Evolutionary conservation across 1,284 basidiomycete species (phyloP), one percentile per base, ranked within the genome.

Genomic region (Grifola frondosa): DNA sequence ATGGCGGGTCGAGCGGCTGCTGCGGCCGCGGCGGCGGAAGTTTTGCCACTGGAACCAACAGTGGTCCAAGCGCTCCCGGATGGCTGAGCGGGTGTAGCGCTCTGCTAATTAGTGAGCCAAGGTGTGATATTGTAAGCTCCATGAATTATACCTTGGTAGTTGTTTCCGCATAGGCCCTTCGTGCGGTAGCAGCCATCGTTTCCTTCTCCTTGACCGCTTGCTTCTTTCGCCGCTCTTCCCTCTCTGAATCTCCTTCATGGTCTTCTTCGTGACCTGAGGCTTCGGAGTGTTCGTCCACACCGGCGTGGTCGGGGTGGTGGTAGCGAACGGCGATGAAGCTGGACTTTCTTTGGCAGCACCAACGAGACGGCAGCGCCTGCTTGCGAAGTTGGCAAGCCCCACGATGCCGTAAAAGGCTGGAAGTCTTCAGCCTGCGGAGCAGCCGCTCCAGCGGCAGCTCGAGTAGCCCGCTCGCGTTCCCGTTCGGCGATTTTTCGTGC

Each of bases 171-270:
- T 93, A 88, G 5, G 74, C 85, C 46, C 91, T 75, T 63, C 87
- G 81, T 12, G 79, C 70, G 24, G 77, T 71, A 26, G 73, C 68
- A 30, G 75, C 66, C 16, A 77, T 74, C 40, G 72, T 61, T 49
- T 68, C 69, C 35, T 75, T 77, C 49, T 88, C 84, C 57, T 84
- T 87, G 12, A 73, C 68, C 1, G 70, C 75, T 41, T 71, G 62
- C 61, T 83, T 86, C 74, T 91, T 93, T 52, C 85, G 76, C 52
- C 72, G 79, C 68, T 97, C 88, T 64, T 99, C 96, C 59, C 99
- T 96, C 64, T 98, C 64, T 97, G 92, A 35, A 99, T 99, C 70
- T 99, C 94, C 73, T 95, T 97, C 82, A 99, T 88, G 3, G 91
- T 91, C 77, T 95, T 97, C 72, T 94, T 96, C 6, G 81, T 70